Conservation (phyloP, 176 grass and related monocot species). For the Oryza officinalis region DNA sequence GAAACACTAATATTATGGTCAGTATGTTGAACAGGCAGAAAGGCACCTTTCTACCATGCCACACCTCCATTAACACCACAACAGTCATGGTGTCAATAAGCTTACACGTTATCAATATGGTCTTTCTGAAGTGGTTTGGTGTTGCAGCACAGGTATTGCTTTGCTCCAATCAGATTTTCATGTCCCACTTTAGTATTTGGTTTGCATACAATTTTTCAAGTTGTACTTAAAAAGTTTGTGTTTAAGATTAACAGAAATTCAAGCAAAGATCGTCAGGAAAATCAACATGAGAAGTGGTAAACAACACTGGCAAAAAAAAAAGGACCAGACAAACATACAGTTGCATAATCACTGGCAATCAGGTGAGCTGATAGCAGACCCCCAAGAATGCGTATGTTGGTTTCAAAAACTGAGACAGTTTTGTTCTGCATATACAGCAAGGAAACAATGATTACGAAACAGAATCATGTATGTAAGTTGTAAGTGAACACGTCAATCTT, state of each 20-base stretch:
- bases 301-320: neutral
- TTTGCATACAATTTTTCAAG: conserved; percentile 11
- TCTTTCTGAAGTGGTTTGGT: neutral
- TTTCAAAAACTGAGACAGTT: conserved; percentile 98
- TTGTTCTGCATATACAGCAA: conserved; percentile 63
- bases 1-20: neutral
- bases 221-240: neutral
- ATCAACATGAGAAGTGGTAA: neutral
- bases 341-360: conserved; percentile 93
- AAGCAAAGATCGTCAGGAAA: conserved; percentile 2
- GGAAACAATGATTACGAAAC: conserved; percentile 35
- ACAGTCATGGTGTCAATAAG: neutral
- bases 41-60: neutral
- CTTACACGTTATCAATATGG: conserved; percentile 5
- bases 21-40: neutral
- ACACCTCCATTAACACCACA: neutral
- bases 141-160: neutral
- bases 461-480: conserved; percentile 7
- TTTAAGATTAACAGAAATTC: neutral
- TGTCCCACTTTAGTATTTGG: neutral
- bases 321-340: conserved; percentile 49
- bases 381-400: conserved; percentile 92
- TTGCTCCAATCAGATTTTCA: conserved; percentile 3
- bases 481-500: neutral
- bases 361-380: conserved; percentile 89